Evolutionary conservation across 2,329 filamentous ascomycete species (phyloP), one percentile per base, ranked within the genome.

Genomic region (Clarireedia monteithiana): DNA sequence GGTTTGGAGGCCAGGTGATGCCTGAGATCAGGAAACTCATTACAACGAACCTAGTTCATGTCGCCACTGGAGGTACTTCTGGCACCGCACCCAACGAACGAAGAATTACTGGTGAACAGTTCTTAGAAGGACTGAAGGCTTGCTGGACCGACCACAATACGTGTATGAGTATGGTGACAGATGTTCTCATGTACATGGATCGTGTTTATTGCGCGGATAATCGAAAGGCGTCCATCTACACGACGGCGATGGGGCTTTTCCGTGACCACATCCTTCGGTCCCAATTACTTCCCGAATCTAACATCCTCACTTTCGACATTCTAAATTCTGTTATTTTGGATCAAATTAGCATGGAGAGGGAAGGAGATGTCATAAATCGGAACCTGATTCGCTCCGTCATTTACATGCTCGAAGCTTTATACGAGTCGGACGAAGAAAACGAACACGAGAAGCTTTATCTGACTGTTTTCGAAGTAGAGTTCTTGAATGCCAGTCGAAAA

Each of bases 141-240:
- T 83, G 85, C 2, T 99, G 91, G 90, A 83, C 91, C 59, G 88
- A 95, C 60, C 91, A 99, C 68, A 89, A 91, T 68, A 82, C 88
- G 56, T 91, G 88, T 46, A 96, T 96, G 89, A 91, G 90, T 68
- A 97, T 97, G 92, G 86, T 90, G 50, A 91, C 91, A 4, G 94
- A 97, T 70, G 90, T 97, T 34, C 78, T 97, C 51, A 96, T 97
- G 91, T 96, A 96, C 68, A 89, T 99, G 77, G 92, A 99, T 68
- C 86, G 91, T 50, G 85, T 91, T 27, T 91, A 88, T 66, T 86
- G 84, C 50, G 77, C 84, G 38, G 90, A 95, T 60, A 81, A 84
- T 58, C 79, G 83, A 5, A 80, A 80, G 59, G 85, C 89, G 0
- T 87, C 88, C 0, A 94, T 96, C 54, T 96, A 91, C 68, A 82